Conservation (phyloP, 805 yeast genomes). For the Metschnikowia peoriensis region DNA sequence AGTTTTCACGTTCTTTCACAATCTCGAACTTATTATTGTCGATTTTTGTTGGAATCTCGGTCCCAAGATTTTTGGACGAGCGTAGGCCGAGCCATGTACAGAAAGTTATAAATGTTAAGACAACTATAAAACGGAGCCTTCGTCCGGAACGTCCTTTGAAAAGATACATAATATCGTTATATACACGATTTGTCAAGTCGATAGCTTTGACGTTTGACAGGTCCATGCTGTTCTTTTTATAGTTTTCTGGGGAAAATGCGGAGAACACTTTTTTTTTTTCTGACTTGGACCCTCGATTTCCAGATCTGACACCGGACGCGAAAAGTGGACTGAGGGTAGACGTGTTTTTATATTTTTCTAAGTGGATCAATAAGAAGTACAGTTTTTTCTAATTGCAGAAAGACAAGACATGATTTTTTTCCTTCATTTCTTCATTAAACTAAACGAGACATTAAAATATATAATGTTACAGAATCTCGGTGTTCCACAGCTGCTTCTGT, state of each 20-base stretch:
- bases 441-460: too few relatives aligned
- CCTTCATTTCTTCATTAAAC: too few relatives aligned
- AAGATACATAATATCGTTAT: neutral
- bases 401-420: too few relatives aligned
- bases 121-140: neutral
- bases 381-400: too few relatives aligned
- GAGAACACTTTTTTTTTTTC: neutral
- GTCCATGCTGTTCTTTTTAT: neutral
- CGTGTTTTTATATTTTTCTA: too few relatives aligned
- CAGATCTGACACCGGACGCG: neutral
- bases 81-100: constrained; percentile 1
- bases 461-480: too few relatives aligned
- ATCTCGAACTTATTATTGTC: neutral
- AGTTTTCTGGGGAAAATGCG: neutral
- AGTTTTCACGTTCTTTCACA: neutral
- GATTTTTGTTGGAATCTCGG: neutral
- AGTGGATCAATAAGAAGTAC: too few relatives aligned
- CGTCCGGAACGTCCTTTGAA: neutral
- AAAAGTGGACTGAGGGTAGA: neutral
- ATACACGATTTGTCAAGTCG: neutral
- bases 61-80: neutral
- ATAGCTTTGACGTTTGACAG: neutral
- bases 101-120: neutral
- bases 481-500: too few relatives aligned
- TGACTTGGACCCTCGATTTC: neutral